Conservation (phyloP, 2,329 filamentous ascomycete genomes). For the Westerdykella sp. region DNA sequence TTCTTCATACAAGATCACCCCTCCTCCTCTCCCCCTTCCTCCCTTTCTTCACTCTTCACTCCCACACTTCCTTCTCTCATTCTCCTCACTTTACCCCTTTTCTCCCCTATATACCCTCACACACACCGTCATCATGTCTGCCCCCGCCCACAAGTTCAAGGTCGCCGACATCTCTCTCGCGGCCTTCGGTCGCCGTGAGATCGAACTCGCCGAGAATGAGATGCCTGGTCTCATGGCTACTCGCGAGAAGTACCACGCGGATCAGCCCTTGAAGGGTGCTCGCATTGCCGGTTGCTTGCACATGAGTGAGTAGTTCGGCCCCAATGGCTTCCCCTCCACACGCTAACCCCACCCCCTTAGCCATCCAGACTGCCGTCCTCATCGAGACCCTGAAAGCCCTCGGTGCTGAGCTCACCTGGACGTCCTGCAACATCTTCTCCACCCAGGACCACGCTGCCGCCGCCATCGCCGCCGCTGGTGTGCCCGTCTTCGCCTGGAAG, state of each 20-base stretch:
- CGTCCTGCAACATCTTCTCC: conserved; percentile 99
- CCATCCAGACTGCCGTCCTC: conserved; percentile 98
- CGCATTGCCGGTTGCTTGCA: conserved; percentile 97
- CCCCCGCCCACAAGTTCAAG: conserved; percentile 91
- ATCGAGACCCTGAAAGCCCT: conserved; percentile 95
- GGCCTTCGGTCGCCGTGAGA: conserved; percentile 98
- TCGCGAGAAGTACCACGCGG: conserved; percentile 79
- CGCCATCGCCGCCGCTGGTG: conserved; percentile 88
- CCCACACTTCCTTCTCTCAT: conserved; percentile 7
- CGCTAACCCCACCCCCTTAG: conserved; percentile 34
- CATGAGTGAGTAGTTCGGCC: conserved; percentile 63
- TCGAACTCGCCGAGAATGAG: conserved; percentile 85
- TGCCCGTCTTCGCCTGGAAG: conserved; percentile 80
- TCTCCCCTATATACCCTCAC: not conserved
- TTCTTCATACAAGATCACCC: conserved; percentile 8
- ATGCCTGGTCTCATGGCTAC: conserved; percentile 98
- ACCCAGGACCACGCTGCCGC: conserved; percentile 98
- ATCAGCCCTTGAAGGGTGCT: conserved; percentile 91
- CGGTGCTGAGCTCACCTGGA: conserved; percentile 98
- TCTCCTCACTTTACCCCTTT: conserved; percentile 7
- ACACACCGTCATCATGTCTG: conserved; percentile 50
- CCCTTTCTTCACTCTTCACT: conserved; percentile 10
- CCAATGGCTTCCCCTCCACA: conserved; percentile 6
- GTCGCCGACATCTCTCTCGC: conserved; percentile 95
- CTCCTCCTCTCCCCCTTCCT: conserved; percentile 11